Percentiles rank a stretch among this genome's conserved stretches.
phyloP scores from a whole-genome alignment of 2,329 filamentous ascomycete species.

The Cordyceps javanica region DNA sequence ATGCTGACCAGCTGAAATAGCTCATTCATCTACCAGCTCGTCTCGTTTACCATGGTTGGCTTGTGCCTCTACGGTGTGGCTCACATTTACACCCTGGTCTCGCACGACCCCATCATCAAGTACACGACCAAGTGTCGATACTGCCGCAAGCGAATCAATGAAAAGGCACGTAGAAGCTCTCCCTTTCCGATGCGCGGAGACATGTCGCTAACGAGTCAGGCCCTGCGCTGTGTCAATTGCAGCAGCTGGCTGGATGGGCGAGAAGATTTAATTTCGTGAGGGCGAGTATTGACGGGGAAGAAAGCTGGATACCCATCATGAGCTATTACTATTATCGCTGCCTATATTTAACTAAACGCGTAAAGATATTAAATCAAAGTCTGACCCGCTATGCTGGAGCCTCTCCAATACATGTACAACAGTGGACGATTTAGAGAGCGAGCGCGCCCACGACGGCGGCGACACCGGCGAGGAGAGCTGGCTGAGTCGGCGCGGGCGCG shows the following conservation, averaged over 20 bases:
- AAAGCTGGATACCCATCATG: too few species aligned
- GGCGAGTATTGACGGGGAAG: too few species aligned
- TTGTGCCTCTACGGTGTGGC: slow-evolving; percentile 60
- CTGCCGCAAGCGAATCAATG: slow-evolving; percentile 56
- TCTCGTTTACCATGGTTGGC: slow-evolving; percentile 62
- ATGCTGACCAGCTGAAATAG: slow-evolving; percentile 25
- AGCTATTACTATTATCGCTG: neutral
- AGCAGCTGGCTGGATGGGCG: slow-evolving; percentile 47
- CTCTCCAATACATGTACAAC: neutral
- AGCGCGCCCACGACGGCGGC: slow-evolving; percentile 30
- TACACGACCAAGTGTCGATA: slow-evolving; percentile 63
- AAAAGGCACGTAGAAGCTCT: slow-evolving; percentile 42
- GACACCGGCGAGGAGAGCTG: slow-evolving; percentile 29
- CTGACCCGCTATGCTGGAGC: neutral
- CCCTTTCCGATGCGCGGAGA: too few species aligned
- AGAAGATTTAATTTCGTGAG: slow-evolving; percentile 29
- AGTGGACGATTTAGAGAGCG: slow-evolving; percentile 22
- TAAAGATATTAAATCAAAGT: neutral
- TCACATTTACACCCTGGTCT: slow-evolving; percentile 53
- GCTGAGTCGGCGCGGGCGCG: slow-evolving; percentile 28
- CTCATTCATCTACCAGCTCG: slow-evolving; percentile 55
- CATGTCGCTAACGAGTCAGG: slow-evolving; percentile 25
- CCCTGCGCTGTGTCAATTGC: slow-evolving; percentile 41
- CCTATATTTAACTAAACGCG: too few species aligned
- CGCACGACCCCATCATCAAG: slow-evolving; percentile 64